Percentiles rank a stretch among this genome's conserved stretches.
phyloP scores from a whole-genome alignment of 2,329 filamentous ascomycete species.

The Calonectria honghensis region DNA sequence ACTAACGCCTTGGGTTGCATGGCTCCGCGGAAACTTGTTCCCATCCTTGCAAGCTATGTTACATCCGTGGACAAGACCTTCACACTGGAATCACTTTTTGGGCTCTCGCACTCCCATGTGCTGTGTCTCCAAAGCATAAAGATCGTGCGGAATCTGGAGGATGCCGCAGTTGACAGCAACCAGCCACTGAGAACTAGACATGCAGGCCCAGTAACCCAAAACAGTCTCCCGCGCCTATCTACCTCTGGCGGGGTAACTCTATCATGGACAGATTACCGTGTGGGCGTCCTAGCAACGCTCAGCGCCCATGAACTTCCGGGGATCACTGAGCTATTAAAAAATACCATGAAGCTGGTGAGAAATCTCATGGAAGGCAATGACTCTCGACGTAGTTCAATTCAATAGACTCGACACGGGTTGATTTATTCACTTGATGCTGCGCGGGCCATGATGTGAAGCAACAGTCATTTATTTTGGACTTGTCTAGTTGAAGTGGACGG shows the following conservation, averaged over 20 bases:
- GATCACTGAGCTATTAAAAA: conserved; percentile 83
- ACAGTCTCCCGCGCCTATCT: conserved; percentile 77
- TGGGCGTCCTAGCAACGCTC: conserved; percentile 82
- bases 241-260: conserved; percentile 79
- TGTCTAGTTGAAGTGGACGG: conserved; percentile 58
- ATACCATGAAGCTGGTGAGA: conserved; percentile 85
- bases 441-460: conserved; percentile 1
- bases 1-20: conserved; percentile 76
- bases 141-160: conserved; percentile 75
- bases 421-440: not conserved
- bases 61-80: conserved; percentile 67
- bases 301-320: conserved; percentile 79
- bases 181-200: conserved; percentile 70
- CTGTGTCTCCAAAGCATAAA: conserved; percentile 74
- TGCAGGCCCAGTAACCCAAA: conserved; percentile 81
- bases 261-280: conserved; percentile 83
- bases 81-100: conserved; percentile 71
- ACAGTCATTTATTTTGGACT: conserved; percentile 40
- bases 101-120: conserved; percentile 75
- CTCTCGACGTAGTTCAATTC: conserved; percentile 47
- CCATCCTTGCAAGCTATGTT: conserved; percentile 69
- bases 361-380: conserved; percentile 62
- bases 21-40: conserved; percentile 66
- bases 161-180: conserved; percentile 67
- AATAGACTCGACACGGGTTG: not conserved